phyloP scores from a whole-genome alignment of 768 basidiomycete genomes.

The Termitomyces bulborhizus region DNA sequence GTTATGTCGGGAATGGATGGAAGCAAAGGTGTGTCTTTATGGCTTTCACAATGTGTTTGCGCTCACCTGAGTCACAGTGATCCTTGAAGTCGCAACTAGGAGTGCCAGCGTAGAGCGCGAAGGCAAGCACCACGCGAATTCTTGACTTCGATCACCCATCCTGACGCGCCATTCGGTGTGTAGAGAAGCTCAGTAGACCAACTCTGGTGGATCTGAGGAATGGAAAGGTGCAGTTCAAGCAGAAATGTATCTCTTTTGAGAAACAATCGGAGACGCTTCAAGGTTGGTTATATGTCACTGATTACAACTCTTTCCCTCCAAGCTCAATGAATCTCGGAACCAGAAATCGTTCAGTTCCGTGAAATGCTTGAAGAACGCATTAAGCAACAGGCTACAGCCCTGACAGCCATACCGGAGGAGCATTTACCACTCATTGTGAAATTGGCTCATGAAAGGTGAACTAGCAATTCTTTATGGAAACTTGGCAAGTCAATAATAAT shows the following conservation, averaged over 20 bases:
- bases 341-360: slow-evolving; percentile 76
- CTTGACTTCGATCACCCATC: slow-evolving; percentile 1
- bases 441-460: slow-evolving; percentile 80
- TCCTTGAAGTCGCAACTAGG: not conserved
- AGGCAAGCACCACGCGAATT: slow-evolving; percentile 27
- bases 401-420: slow-evolving; percentile 58
- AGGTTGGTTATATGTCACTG: slow-evolving; percentile 38
- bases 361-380: slow-evolving; percentile 59
- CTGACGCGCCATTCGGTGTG: slow-evolving; percentile 22
- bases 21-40: slow-evolving; percentile 25
- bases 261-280: slow-evolving; percentile 79
- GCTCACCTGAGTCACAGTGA: not conserved
- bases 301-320: not conserved
- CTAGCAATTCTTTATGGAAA: not conserved
- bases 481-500: not conserved
- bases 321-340: slow-evolving; percentile 5
- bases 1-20: slow-evolving; percentile 30
- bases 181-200: slow-evolving; percentile 34
- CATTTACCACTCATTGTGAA: slow-evolving; percentile 75
- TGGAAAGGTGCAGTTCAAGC: slow-evolving; percentile 70
- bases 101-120: slow-evolving; percentile 6
- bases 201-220: slow-evolving; percentile 63
- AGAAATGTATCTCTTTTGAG: slow-evolving; percentile 69
- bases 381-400: slow-evolving; percentile 38
- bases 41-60: not conserved